Base-by-base conservation (phyloP, 805 yeast genomes). In the Barnettozyma populi region DNA sequence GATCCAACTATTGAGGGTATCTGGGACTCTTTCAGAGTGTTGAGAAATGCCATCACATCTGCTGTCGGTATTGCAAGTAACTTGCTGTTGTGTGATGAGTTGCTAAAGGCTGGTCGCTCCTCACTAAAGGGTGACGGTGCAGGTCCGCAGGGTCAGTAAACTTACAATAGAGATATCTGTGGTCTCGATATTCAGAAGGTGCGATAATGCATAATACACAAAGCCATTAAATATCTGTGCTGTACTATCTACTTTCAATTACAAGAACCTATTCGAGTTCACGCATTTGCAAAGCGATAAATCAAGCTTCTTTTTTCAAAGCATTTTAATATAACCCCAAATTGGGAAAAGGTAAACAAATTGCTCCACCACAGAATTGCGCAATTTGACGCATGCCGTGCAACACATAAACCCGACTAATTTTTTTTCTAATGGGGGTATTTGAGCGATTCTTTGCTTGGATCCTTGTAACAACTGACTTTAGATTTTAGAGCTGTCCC, bases 1-100 rank as follows among this genome's bases (percentile, higher is more conserved):
- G 97, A 92, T 63, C 97, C 99, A 43, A 77, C 88, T 7, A 77
- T 86, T 46, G 96, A 88, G 63, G 99, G 99, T 52, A 80, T 94
- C 49, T 94, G 97, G 95, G 99, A 94, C 69, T 86, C 96, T 23
- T 94, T 79, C 72, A 76, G 99, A 56, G 99, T 94, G 36, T 72
- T 94, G 51, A 82, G 99, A 71, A 94, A 94, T 65, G 96, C 96
- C 9, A 74, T 94, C 46, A 81, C 90, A 44, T 83, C 95, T 41
- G 96, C 98, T 35, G 85, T 95, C 1, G 96, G 97, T 46, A 94
- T 94, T 60, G 92, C 99, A 1, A 83, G 94, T 53, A 94, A 94
- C 65, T 72, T 94, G 60, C 76, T 94, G 55, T 74, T 94, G 53
- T 94, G 99, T 73, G 99, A 94, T 70, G 99, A 94, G 70, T 75